These are phyloP conservation scores for Boletus semigastroideus DNA, from an alignment of 1,284 basidiomycete species.

Conservation along the genomic window DNA sequence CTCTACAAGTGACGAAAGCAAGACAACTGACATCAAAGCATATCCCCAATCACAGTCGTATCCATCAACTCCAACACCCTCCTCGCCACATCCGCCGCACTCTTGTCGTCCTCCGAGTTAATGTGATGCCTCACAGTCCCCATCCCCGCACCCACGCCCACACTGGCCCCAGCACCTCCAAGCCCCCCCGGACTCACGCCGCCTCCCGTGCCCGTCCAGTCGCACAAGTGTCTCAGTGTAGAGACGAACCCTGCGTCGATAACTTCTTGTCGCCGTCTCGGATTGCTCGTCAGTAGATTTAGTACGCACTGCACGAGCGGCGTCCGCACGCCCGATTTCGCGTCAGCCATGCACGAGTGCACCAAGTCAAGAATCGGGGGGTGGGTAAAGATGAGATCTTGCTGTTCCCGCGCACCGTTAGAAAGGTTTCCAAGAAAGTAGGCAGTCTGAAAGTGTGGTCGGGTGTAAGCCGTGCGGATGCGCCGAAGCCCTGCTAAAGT, in stretches of 20 bases:
- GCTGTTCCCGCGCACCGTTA: slow-evolving; percentile 51
- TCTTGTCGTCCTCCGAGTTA: slow-evolving; percentile 49
- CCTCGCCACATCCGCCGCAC: slow-evolving; percentile 55
- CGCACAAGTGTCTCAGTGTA: slow-evolving; percentile 49
- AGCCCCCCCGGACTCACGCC: slow-evolving; percentile 35
- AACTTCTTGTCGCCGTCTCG: slow-evolving; percentile 37
- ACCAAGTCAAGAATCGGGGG: slow-evolving; percentile 51
- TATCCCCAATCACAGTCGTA: slow-evolving; percentile 21
- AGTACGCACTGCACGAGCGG: slow-evolving; percentile 59
- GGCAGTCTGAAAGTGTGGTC: slow-evolving; percentile 44
- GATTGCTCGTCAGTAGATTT: slow-evolving; percentile 45
- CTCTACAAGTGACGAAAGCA: no score
- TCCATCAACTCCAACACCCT: slow-evolving; percentile 49
- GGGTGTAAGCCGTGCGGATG: not conserved
- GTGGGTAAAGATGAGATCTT: slow-evolving; percentile 49
- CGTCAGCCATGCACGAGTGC: slow-evolving; percentile 55
- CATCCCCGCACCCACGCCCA: slow-evolving; percentile 23
- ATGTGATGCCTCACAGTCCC: slow-evolving; percentile 19
- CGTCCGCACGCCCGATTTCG: slow-evolving; percentile 53
- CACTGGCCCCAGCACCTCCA: slow-evolving; percentile 22
- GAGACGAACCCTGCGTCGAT: slow-evolving; percentile 45
- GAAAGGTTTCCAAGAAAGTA: slow-evolving; percentile 63
- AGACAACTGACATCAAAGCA: slow-evolving; percentile 11
- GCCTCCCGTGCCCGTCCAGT: slow-evolving; percentile 39
- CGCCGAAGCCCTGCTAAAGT: no score